Evolutionary conservation across 192 early-diverging fungal genomes (phyloP).

Genomic region (Umbelopsis sp.): DNA sequence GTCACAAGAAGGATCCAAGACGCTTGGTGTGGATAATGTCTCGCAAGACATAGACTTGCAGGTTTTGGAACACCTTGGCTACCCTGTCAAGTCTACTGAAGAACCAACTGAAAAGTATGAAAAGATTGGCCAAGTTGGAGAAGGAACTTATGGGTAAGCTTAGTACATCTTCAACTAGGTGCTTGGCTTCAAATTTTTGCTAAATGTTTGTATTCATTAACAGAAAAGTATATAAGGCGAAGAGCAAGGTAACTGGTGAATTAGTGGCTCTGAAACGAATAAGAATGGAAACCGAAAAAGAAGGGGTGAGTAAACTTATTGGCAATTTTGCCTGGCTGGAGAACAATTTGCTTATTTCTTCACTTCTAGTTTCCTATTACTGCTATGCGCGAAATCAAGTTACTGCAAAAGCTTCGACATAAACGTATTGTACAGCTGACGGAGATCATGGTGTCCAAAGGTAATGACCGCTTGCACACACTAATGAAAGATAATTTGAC

Average conservation of each 20-base stretch:
- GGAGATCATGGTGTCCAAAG: conserved; percentile 75
- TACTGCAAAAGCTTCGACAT: conserved; percentile 69
- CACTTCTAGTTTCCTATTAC: conserved; percentile 74
- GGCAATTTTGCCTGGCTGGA: background rate
- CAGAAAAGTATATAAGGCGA: conserved; percentile 85
- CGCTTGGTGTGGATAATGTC: conserved; percentile 1
- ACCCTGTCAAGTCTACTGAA: conserved; percentile 39
- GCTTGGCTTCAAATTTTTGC: background rate
- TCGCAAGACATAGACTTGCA: background rate
- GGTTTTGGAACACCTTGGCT: conserved; percentile 36
- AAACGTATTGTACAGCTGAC: conserved; percentile 72
- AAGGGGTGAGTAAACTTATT: conserved; percentile 57
- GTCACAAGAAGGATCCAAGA: background rate
- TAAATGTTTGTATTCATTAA: background rate
- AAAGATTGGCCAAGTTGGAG: conserved; percentile 77
- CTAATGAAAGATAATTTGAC: conserved; percentile 47
- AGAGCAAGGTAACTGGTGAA: conserved; percentile 66
- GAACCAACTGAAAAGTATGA: conserved; percentile 64
- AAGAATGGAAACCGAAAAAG: conserved; percentile 78
- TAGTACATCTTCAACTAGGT: background rate
- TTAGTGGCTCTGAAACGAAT: conserved; percentile 83
- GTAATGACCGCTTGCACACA: conserved; percentile 49
- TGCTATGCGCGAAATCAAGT: conserved; percentile 83
- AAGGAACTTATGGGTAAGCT: conserved; percentile 78
- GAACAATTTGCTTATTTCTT: background rate